These are phyloP conservation scores for Ophiostoma fasciatum DNA, from an alignment of 2,329 filamentous ascomycete genomes.

Conservation along the genomic window DNA sequence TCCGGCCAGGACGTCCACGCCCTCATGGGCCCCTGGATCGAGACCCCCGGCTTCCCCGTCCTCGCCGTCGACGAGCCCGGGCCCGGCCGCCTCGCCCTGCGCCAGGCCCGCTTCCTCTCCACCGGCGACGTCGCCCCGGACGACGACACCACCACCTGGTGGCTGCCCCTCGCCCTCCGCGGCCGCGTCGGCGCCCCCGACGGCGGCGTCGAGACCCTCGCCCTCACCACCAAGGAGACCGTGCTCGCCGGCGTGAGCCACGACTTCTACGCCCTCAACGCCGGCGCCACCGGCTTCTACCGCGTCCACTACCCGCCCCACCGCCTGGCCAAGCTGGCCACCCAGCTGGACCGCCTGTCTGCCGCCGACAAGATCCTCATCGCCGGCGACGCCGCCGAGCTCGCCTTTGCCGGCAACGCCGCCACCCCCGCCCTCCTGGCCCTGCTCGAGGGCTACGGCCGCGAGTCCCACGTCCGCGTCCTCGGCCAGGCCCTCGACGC, in stretches of 20 bases:
- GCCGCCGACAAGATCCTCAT: slow-evolving; percentile 87
- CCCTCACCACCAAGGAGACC: slow-evolving; percentile 62
- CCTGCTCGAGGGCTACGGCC: slow-evolving; percentile 70
- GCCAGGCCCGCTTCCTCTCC: slow-evolving; percentile 79
- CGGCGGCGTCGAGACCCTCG: slow-evolving; percentile 37
- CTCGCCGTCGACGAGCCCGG: slow-evolving; percentile 67
- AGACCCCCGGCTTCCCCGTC: slow-evolving; percentile 87
- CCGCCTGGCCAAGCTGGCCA: slow-evolving; percentile 65
- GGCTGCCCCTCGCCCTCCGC: slow-evolving; percentile 79
- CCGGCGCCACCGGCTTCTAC: slow-evolving; percentile 76
- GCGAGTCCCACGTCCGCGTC: slow-evolving; percentile 74
- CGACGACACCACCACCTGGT: slow-evolving; percentile 88
- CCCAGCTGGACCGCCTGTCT: slow-evolving; percentile 59
- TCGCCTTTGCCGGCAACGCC: slow-evolving; percentile 76
- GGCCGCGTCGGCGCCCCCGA: slow-evolving; percentile 52
- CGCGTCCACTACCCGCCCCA: slow-evolving; percentile 84
- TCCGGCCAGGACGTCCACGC: slow-evolving; percentile 74
- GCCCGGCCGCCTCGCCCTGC: slow-evolving; percentile 64
- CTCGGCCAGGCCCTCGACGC: slow-evolving; percentile 76
- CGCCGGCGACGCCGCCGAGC: slow-evolving; percentile 74
- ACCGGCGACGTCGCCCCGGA: slow-evolving; percentile 82
- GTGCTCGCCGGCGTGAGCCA: slow-evolving; percentile 61
- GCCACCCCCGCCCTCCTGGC: slow-evolving; percentile 69
- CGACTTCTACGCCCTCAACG: slow-evolving; percentile 88
- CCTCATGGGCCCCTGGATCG: slow-evolving; percentile 92